phyloP scores from a whole-genome alignment of 2,329 filamentous ascomycete species.

The Botrytis fragariae region DNA sequence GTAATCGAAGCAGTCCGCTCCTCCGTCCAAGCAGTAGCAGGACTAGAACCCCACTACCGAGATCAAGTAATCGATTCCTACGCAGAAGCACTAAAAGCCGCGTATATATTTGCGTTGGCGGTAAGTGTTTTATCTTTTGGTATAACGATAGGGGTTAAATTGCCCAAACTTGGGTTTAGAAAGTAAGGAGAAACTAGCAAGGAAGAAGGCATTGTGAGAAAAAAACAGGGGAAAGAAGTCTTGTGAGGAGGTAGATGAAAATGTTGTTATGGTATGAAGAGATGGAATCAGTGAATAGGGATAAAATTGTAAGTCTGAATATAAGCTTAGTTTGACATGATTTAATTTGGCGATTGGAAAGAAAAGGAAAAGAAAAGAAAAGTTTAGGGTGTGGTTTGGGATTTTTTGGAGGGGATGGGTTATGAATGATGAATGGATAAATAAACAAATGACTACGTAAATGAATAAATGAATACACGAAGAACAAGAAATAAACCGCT shows the following conservation, averaged over 20 bases:
- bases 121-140: constrained; percentile 50
- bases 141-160: constrained; percentile 50
- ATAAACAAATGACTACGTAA: neutral
- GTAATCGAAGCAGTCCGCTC: constrained; percentile 52
- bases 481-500: neutral
- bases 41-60: constrained; percentile 45
- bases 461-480: neutral
- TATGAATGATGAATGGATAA: neutral
- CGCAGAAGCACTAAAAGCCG: constrained; percentile 48
- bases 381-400: neutral
- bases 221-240: neutral
- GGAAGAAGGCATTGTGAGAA: constrained; percentile 32
- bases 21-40: constrained; percentile 54
- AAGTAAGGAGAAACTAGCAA: constrained; percentile 35
- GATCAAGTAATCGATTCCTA: constrained; percentile 57
- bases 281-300: neutral
- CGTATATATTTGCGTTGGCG: constrained; percentile 44
- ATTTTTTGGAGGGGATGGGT: neutral
- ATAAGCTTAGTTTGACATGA: neutral
- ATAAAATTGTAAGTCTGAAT: neutral
- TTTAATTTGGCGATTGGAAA: neutral
- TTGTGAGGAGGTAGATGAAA: neutral
- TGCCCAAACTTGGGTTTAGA: constrained; percentile 51
- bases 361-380: neutral
- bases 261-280: too few relatives aligned